Conservation (phyloP, 2,329 filamentous ascomycete genomes). For the Pestalotiopsis sp. region DNA sequence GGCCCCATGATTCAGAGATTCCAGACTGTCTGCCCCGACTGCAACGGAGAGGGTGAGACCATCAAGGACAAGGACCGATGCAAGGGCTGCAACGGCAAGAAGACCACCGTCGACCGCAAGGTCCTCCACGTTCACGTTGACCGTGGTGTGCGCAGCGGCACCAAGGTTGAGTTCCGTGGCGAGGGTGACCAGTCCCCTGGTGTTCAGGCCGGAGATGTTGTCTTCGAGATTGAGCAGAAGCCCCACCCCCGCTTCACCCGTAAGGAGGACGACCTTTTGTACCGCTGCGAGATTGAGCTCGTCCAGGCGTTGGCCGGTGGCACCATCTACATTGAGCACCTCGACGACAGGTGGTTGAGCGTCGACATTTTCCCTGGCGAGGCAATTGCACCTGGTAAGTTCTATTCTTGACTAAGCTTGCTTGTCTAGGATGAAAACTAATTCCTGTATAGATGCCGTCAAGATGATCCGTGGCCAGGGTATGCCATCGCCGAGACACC, state of each 20-base stretch:
- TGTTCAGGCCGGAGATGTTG: slow-evolving; percentile 90
- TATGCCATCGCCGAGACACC: slow-evolving; percentile 95
- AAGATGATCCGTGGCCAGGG: slow-evolving; percentile 96
- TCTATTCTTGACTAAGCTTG: background rate
- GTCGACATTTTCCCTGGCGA: slow-evolving; percentile 93
- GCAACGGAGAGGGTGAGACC: slow-evolving; percentile 94
- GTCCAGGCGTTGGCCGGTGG: slow-evolving; percentile 93
- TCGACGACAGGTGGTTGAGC: slow-evolving; percentile 95
- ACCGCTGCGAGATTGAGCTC: slow-evolving; percentile 92
- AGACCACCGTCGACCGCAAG: slow-evolving; percentile 96
- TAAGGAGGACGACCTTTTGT: slow-evolving; percentile 94
- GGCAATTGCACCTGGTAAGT: slow-evolving; percentile 87
- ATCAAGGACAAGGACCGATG: slow-evolving; percentile 97
- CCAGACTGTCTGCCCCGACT: slow-evolving; percentile 98
- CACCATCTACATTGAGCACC: slow-evolving; percentile 89
- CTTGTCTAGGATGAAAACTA: slow-evolving; percentile 17
- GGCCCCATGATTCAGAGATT: slow-evolving; percentile 99
- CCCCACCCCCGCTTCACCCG: slow-evolving; percentile 94
- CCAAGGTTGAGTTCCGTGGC: slow-evolving; percentile 95
- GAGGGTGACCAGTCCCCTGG: slow-evolving; percentile 96
- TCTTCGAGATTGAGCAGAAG: slow-evolving; percentile 99
- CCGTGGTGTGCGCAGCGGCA: slow-evolving; percentile 87
- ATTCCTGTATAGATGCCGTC: slow-evolving; percentile 66
- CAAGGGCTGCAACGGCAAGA: slow-evolving; percentile 96
- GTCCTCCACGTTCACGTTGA: slow-evolving; percentile 98